These are phyloP conservation scores for Xylariaceae sp. DNA, from an alignment of 2,329 filamentous ascomycete genomes.

Conservation along the genomic window DNA sequence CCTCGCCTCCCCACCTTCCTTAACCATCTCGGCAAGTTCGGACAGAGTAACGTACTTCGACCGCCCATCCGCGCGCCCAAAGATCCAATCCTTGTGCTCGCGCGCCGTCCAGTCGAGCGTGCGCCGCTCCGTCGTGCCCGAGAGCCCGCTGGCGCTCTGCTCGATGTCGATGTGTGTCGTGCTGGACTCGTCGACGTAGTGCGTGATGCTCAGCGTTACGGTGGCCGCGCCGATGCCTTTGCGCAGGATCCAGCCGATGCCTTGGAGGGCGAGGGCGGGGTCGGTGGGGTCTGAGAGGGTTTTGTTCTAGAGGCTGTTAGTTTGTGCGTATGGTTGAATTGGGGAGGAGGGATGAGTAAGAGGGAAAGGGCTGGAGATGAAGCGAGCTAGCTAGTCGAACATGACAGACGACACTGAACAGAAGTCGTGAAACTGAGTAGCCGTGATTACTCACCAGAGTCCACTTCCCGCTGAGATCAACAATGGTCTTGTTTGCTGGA, in stretches of 20 bases:
- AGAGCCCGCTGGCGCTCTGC: conserved; percentile 67
- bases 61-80: conserved; percentile 63
- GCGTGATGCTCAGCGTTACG: conserved; percentile 58
- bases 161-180: conserved; percentile 64
- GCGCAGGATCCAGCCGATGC: conserved; percentile 65
- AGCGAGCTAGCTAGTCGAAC: too few species aligned
- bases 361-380: too few species aligned
- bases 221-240: conserved; percentile 66
- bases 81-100: conserved; percentile 72
- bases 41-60: conserved; percentile 48
- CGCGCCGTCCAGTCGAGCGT: conserved; percentile 49
- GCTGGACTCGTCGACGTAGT: conserved; percentile 43
- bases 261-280: conserved; percentile 65
- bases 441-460: conserved; percentile 52
- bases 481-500: conserved; percentile 59
- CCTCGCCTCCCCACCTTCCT: conserved; percentile 54
- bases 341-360: too few species aligned
- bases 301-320: conserved; percentile 52
- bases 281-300: conserved; percentile 64
- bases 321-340: background rate
- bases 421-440: background rate
- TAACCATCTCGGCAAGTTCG: conserved; percentile 50
- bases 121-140: conserved; percentile 55
- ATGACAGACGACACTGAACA: background rate
- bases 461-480: conserved; percentile 65